Conservation (phyloP, 2,329 filamentous ascomycete species). For the Xylaria polymorpha region DNA sequence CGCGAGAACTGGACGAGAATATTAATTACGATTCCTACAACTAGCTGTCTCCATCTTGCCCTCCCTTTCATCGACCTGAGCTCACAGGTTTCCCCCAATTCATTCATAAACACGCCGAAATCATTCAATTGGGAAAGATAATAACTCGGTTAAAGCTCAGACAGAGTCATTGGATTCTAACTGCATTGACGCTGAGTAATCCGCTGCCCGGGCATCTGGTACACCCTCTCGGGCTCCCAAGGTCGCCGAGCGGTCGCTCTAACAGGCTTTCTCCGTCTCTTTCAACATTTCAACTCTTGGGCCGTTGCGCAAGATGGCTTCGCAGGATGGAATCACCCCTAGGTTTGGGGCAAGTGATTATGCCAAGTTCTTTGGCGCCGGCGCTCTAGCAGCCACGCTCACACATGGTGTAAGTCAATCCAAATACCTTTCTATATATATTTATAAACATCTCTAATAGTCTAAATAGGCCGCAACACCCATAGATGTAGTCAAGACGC, state of each 20-base stretch:
- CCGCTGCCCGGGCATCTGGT: constrained; percentile 14
- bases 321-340: constrained; percentile 46
- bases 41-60: neutral
- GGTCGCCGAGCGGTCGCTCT: neutral
- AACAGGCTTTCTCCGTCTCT: neutral
- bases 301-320: constrained; percentile 36
- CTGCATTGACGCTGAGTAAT: constrained; percentile 42
- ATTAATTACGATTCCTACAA: neutral
- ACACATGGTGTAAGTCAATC: constrained; percentile 60
- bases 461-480: constrained; percentile 61
- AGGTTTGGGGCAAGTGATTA: constrained; percentile 59
- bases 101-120: neutral
- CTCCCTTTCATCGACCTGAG: neutral
- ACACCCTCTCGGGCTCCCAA: neutral
- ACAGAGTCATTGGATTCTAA: neutral
- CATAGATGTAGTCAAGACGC: constrained; percentile 83
- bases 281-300: neutral
- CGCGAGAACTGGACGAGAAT: neutral
- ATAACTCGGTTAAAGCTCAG: neutral
- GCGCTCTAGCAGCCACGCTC: constrained; percentile 63
- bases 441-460: neutral
- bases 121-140: neutral
- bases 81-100: neutral
- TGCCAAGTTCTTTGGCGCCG: constrained; percentile 65
- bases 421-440: neutral